Base-by-base conservation (phyloP, 495 filamentous ascomycete genomes). In the Glarea lozoyensis region DNA sequence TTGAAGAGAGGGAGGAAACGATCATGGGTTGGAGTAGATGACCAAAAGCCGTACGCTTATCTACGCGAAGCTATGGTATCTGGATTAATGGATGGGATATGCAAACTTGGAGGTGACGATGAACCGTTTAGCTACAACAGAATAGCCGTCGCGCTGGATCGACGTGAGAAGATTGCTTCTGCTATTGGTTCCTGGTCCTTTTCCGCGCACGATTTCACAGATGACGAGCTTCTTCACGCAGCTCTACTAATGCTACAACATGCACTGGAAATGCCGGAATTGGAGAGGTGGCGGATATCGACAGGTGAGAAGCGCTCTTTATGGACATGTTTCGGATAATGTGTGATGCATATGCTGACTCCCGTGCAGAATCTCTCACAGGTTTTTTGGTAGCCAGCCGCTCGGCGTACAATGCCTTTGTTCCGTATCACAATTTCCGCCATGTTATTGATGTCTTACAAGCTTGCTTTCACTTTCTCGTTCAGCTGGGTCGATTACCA, bases 351-450 rank as follows among this genome's bases (percentile, higher is more conserved):
- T 37, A 39, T 37, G 36, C 39, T 55, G 50, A 60, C 54, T 61
- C 46, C 54, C 54, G 43, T 45, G 41, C 50, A 57, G 54, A 57
- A 48, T 64, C 60, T 21, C 38, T 96, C 15, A 81, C 76, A 48
- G 73, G 73, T 31, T 95, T 95, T 60, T 67, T 94, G 33, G 67
- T 89, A 33, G 86, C 89, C 49, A 84, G 86, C 56, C 80, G 86
- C 38, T 76, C 78, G 35, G 83, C 93, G 12, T 97, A 98, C 64
- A 95, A 96, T 56, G 78, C 75, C 37, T 94, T 94, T 59, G 87
- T 98, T 27, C 84, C 90, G n/a, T 98, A 97, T 56, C 92, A 98
- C 65, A 98, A 98, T 59, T 98, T 96, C 61, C 86, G 92, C 37
- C 92, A 98, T 60, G 92, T 93, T 5, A 79, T 92, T 39, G 92